A percentile compares a stretch with the other conserved stretches of the same genome.
Conservation (phyloP, 2,329 filamentous ascomycete genomes). For the Fusarium scirpi region DNA sequence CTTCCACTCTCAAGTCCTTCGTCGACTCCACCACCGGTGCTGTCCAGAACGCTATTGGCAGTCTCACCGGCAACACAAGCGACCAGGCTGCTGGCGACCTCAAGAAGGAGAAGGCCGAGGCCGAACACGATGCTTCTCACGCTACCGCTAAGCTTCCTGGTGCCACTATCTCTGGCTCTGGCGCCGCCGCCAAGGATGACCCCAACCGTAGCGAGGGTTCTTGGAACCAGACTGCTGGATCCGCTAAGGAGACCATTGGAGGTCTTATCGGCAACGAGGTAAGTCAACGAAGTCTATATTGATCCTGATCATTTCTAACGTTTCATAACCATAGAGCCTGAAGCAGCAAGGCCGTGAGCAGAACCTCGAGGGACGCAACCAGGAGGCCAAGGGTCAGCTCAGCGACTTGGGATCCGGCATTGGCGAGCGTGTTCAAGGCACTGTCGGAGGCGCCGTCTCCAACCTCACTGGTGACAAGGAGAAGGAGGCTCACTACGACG, state of each 20-base stretch:
- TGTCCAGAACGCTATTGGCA: slow-evolving; percentile 78
- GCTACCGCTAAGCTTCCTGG: slow-evolving; percentile 80
- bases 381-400: slow-evolving; percentile 86
- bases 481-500: slow-evolving; percentile 73
- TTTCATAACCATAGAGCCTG: slow-evolving; percentile 61
- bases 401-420: slow-evolving; percentile 77
- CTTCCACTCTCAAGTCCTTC: slow-evolving; percentile 84
- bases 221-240: slow-evolving; percentile 91
- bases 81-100: slow-evolving; percentile 75
- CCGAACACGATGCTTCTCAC: slow-evolving; percentile 80
- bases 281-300: slow-evolving; percentile 34
- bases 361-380: slow-evolving; percentile 81
- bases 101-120: slow-evolving; percentile 73
- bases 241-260: slow-evolving; percentile 84
- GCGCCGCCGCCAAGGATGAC: slow-evolving; percentile 78
- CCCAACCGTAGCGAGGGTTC: slow-evolving; percentile 76
- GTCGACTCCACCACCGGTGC: slow-evolving; percentile 79
- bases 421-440: slow-evolving; percentile 74
- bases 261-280: slow-evolving; percentile 80
- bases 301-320: slow-evolving; percentile 22
- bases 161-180: slow-evolving; percentile 74
- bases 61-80: slow-evolving; percentile 76
- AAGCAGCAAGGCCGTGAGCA: slow-evolving; percentile 81
- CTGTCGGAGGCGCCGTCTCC: slow-evolving; percentile 78
- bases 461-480: slow-evolving; percentile 76